A percentile compares a stretch with the other conserved stretches of the same genome.
phyloP scores from a whole-genome alignment of 2,329 filamentous ascomycete species.

The Penicillium psychrosexuale region DNA sequence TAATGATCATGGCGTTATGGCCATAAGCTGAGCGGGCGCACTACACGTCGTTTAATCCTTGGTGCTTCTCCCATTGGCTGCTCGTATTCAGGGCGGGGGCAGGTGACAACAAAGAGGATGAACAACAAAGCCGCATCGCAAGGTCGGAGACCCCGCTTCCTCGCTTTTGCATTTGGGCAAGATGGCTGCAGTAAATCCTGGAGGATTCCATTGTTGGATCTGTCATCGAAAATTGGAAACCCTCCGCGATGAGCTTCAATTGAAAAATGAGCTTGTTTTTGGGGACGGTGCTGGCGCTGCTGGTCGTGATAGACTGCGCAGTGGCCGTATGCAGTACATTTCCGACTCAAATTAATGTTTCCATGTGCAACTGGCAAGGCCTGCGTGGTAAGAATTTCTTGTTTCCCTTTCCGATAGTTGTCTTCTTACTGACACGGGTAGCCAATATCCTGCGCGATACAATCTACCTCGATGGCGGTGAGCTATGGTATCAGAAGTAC shows the following conservation, averaged over 20 bases:
- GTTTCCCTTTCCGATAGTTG: too few species aligned
- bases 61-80: neutral
- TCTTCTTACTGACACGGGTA: constrained; percentile 3
- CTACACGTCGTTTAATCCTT: neutral
- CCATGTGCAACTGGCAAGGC: constrained; percentile 18
- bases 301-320: neutral
- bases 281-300: neutral
- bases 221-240: neutral
- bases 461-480: constrained; percentile 18
- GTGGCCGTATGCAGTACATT: constrained; percentile 3
- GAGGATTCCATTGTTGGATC: too few species aligned
- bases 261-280: constrained; percentile 1
- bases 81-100: neutral
- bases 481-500: constrained; percentile 16
- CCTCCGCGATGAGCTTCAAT: neutral
- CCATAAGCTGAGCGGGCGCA: neutral
- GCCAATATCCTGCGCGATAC: constrained; percentile 20
- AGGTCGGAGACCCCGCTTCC: neutral
- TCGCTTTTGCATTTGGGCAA: neutral
- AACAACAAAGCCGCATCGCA: constrained; percentile 7
- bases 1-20: neutral
- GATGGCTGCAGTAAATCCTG: neutral
- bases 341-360: constrained; percentile 11
- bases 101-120: constrained; percentile 3
- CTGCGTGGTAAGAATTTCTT: constrained; percentile 8